Evolutionary conservation across 2,329 filamentous ascomycete genomes (phyloP).

Genomic region (Lasiodiplodia hormozganensis): DNA sequence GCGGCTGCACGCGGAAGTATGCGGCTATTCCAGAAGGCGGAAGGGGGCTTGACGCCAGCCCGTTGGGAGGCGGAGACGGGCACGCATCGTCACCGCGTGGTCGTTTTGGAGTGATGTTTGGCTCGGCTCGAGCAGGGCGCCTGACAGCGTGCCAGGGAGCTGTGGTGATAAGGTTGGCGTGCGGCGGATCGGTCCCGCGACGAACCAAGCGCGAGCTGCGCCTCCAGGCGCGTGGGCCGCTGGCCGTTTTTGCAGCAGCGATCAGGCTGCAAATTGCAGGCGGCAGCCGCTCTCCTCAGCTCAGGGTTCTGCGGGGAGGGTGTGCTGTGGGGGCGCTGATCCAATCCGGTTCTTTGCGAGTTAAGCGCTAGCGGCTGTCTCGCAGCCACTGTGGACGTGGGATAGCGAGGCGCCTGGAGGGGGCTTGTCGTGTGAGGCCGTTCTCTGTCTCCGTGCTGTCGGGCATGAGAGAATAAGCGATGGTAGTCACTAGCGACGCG

Average conservation of each 20-base stretch:
- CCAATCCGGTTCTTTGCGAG: conserved; percentile 14
- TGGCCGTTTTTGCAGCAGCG: conserved; percentile 6
- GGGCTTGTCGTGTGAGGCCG: not conserved
- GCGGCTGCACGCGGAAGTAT: conserved; percentile 21
- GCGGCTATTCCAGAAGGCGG: conserved; percentile 21
- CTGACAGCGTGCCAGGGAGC: not conserved
- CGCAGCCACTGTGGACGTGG: conserved; percentile 15
- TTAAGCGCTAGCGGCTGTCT: conserved; percentile 26
- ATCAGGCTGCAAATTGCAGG: conserved; percentile 7
- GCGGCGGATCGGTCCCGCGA: conserved; percentile 4
- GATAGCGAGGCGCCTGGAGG: not conserved
- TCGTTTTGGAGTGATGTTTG: not conserved
- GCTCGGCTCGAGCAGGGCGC: conserved; percentile 17
- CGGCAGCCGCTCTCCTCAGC: conserved; percentile 13
- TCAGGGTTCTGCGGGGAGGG: conserved; percentile 17
- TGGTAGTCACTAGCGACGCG: conserved; percentile 20
- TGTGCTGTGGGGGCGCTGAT: conserved; percentile 20
- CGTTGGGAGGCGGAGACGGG: conserved; percentile 7
- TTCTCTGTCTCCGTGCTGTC: not conserved
- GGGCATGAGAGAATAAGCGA: conserved; percentile 13
- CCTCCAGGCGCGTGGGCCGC: conserved; percentile 1
- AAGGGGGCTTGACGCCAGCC: conserved; percentile 23
- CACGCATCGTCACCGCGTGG: conserved; percentile 7
- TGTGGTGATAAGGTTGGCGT: conserved; percentile 18
- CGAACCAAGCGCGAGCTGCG: not conserved